These are phyloP conservation scores for Entomortierella lignicola DNA, from an alignment of 192 early-diverging fungal genomes.

Conservation along the genomic window DNA sequence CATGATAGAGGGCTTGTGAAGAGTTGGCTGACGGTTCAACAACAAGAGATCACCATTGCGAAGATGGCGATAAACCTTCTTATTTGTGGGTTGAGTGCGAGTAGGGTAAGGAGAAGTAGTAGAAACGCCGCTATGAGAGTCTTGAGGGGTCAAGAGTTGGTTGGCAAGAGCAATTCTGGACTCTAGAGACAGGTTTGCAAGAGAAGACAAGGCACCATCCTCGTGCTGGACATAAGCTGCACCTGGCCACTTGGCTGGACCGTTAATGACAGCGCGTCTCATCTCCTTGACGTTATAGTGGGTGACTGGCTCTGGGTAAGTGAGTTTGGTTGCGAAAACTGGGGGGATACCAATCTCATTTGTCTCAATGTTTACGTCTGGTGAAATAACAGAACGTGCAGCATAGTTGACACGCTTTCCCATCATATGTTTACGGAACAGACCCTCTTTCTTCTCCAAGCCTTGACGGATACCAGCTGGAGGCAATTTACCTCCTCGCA, in stretches of 20 bases:
- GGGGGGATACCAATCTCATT: constrained; percentile 98
- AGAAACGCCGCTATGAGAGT: constrained; percentile 57
- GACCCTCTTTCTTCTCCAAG: constrained; percentile 99
- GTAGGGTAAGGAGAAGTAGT: constrained; percentile 65
- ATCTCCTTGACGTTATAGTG: constrained; percentile 94
- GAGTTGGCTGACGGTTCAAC: constrained; percentile 98
- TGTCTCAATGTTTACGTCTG: constrained; percentile 98
- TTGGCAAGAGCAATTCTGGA: constrained; percentile 96
- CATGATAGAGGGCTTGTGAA: constrained; percentile 99
- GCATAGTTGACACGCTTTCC: constrained; percentile 99
- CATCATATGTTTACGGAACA: constrained; percentile 99
- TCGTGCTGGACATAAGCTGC: constrained; percentile 95
- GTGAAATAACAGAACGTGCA: constrained; percentile 96
- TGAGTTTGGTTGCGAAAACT: constrained; percentile 93
- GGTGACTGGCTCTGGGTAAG: constrained; percentile 98
- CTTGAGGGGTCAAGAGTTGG: constrained; percentile 85
- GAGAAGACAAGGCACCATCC: constrained; percentile 88
- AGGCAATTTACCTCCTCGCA: constrained; percentile 70
- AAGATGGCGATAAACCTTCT: constrained; percentile 97
- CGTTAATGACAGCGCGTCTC: constrained; percentile 93
- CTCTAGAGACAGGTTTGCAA: constrained; percentile 84
- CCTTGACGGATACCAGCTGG: constrained; percentile 95
- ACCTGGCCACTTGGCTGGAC: constrained; percentile 96
- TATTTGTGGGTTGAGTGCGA: constrained; percentile 81
- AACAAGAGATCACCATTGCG: constrained; percentile 97